Evolutionary conservation across 208 protist genomes (phyloP).

Genomic region (Strigomonas culicis): DNA sequence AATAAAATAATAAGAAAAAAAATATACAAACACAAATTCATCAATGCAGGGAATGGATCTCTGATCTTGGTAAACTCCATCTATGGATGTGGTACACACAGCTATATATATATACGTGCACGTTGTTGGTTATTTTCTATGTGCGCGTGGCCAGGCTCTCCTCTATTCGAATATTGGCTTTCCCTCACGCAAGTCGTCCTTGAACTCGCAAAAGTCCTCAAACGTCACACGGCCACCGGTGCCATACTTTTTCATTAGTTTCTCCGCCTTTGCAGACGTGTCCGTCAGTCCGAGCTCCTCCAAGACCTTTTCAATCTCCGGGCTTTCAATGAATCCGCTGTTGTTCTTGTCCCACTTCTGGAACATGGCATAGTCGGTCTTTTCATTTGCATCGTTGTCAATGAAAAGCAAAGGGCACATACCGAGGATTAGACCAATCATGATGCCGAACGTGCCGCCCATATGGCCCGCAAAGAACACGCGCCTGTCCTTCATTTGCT

Average conservation of each 20-base stretch:
- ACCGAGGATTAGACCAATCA: slow-evolving; percentile 79
- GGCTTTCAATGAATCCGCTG: slow-evolving; percentile 70
- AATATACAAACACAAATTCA: no score
- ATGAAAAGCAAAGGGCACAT: slow-evolving; percentile 85
- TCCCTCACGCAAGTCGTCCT: slow-evolving; percentile 63
- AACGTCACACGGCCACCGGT: slow-evolving; percentile 52
- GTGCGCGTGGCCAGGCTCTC: no score
- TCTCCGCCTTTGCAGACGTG: slow-evolving; percentile 29
- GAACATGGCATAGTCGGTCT: slow-evolving; percentile 78
- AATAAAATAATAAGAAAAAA: no score
- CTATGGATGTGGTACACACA: no score
- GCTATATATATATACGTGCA: no score
- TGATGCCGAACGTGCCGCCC: slow-evolving; percentile 86
- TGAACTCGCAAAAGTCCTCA: slow-evolving; percentile 70
- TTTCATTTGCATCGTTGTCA: slow-evolving; percentile 60
- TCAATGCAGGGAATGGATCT: no score
- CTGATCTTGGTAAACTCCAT: no score
- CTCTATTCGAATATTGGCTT: slow-evolving; percentile 62
- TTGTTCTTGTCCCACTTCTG: slow-evolving; percentile 67
- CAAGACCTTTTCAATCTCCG: slow-evolving; percentile 60
- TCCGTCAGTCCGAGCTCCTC: slow-evolving; percentile 48
- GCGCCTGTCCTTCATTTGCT: slow-evolving; percentile 71
- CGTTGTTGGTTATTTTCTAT: no score
- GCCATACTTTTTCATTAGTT: slow-evolving; percentile 72
- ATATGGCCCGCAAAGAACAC: slow-evolving; percentile 89